phyloP scores from a whole-genome alignment of 352 stramenopile species.

The Aphanomyces euteiches region DNA sequence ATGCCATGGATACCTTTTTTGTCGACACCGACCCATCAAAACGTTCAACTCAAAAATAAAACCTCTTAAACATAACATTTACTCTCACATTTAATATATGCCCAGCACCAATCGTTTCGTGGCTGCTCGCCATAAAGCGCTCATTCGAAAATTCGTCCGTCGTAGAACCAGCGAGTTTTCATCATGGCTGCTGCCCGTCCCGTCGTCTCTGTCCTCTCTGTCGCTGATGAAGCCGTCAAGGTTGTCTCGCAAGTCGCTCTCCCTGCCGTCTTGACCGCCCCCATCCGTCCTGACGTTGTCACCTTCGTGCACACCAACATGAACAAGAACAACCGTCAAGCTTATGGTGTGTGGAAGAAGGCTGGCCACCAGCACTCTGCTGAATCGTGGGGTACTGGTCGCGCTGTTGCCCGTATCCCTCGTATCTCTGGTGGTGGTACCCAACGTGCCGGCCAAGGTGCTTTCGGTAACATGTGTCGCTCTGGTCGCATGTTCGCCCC shows the following conservation, averaged over 20 bases:
- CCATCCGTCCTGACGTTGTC: slow-evolving; percentile 98
- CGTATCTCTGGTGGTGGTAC: slow-evolving; percentile 98
- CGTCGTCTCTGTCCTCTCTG: slow-evolving; percentile 93
- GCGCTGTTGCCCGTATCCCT: slow-evolving; percentile 98
- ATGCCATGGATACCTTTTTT: slow-evolving; percentile 80
- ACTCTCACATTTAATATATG: slow-evolving; percentile 8
- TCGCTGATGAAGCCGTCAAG: slow-evolving; percentile 68
- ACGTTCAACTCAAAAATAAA: background rate
- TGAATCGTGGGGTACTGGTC: slow-evolving; percentile 98
- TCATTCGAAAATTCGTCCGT: slow-evolving; percentile 30
- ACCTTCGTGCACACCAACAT: slow-evolving; percentile 99
- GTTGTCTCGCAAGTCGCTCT: slow-evolving; percentile 89
- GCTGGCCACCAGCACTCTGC: slow-evolving; percentile 97
- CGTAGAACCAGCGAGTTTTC: slow-evolving; percentile 27
- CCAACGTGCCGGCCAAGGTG: slow-evolving; percentile 96
- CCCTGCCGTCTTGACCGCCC: slow-evolving; percentile 94
- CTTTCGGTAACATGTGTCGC: slow-evolving; percentile 99
- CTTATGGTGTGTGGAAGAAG: slow-evolving; percentile 95
- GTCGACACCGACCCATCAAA: slow-evolving; percentile 40
- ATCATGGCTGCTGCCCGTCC: slow-evolving; percentile 89
- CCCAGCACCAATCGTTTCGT: slow-evolving; percentile 16
- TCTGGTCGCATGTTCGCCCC: slow-evolving; percentile 98
- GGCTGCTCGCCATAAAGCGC: background rate
- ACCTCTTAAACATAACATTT: background rate
- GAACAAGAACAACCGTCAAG: slow-evolving; percentile 99